phyloP scores from a whole-genome alignment of 139 green algal genomes.

The Volvox africanus region DNA sequence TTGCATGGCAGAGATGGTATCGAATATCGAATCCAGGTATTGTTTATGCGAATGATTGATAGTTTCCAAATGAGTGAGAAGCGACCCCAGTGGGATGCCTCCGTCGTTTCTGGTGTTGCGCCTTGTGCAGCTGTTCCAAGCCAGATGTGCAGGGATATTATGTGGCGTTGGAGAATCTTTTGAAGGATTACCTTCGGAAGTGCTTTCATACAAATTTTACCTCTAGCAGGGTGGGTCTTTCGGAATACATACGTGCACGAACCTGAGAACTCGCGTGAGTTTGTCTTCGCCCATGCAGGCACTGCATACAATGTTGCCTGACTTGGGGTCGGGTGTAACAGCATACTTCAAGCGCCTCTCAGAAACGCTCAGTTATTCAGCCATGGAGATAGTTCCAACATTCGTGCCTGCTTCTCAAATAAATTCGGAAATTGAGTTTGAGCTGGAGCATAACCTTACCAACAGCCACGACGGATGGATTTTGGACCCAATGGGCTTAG shows the following conservation, averaged over 20 bases:
- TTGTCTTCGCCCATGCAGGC: constrained; percentile 25
- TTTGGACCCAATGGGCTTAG: constrained; percentile 44
- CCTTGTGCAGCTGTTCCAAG: constrained; percentile 42
- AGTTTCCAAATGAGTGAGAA: not conserved
- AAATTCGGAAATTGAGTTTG: constrained; percentile 51
- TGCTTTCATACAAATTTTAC: constrained; percentile 60
- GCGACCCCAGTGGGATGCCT: not conserved
- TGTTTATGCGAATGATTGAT: not conserved
- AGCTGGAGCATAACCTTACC: constrained; percentile 55
- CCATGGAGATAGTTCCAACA: constrained; percentile 48
- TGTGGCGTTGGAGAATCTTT: constrained; percentile 42
- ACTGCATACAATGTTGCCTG: constrained; percentile 52
- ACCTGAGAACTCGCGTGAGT: not conserved
- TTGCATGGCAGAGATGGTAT: constrained; percentile 65
- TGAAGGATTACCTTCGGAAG: constrained; percentile 49
- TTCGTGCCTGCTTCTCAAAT: constrained; percentile 47
- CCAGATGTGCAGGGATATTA: constrained; percentile 43
- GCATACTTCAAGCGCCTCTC: constrained; percentile 14
- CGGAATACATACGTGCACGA: not conserved
- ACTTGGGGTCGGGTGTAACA: constrained; percentile 8
- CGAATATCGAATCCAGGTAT: constrained; percentile 52
- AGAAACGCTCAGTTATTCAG: constrained; percentile 17
- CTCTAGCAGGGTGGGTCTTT: constrained; percentile 21
- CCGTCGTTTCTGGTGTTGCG: not conserved
- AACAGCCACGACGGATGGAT: constrained; percentile 53